Percentiles rank a stretch among this genome's conserved stretches.
Conservation (phyloP, 257 asterid species). For the Galeopsis tetrahit region DNA sequence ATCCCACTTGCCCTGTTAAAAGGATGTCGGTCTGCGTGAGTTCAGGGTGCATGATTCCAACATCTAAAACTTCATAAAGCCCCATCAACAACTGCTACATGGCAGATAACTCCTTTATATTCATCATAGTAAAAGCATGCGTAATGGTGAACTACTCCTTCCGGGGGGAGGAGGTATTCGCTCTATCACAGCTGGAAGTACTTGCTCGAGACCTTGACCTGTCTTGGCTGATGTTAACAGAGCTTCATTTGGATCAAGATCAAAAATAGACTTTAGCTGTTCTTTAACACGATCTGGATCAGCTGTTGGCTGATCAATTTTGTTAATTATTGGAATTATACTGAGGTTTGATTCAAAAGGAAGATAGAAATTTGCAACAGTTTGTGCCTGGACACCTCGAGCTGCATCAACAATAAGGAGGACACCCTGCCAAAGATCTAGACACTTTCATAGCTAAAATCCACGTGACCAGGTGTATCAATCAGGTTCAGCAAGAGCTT, state of each 20-base stretch:
- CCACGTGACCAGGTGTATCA: slow-evolving; percentile 99
- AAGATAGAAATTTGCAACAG: slow-evolving; percentile 94
- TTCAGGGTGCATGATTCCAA: slow-evolving; percentile 96
- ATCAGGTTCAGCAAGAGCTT: slow-evolving; percentile 76
- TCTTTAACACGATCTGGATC: slow-evolving; percentile 95
- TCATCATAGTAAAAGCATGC: slow-evolving; percentile 98
- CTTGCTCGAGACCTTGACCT: slow-evolving; percentile 86
- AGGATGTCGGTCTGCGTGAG: slow-evolving; percentile 85
- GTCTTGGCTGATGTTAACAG: slow-evolving; percentile 94
- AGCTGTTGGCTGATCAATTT: slow-evolving; percentile 98
- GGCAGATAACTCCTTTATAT: slow-evolving; percentile 97
- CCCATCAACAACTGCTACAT: slow-evolving; percentile 96
- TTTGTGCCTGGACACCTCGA: slow-evolving; percentile 98
- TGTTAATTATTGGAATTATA: slow-evolving; percentile 86
- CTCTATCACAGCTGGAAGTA: slow-evolving; percentile 98
- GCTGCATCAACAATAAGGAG: slow-evolving; percentile 98
- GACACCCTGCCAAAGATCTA: slow-evolving; percentile 94
- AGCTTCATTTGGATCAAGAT: slow-evolving; percentile 82
- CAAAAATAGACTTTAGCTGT: slow-evolving; percentile 92
- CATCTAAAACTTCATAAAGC: slow-evolving; percentile 83
- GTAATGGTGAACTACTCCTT: slow-evolving; percentile 53
- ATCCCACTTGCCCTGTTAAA: slow-evolving; percentile 95
- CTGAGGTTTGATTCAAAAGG: slow-evolving; percentile 90
- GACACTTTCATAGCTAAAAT: slow-evolving; percentile 96
- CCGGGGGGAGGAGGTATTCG: slow-evolving; percentile 96